Conservation (phyloP, 73 alveolate genomes). For the Durusdinium trenchii region DNA sequence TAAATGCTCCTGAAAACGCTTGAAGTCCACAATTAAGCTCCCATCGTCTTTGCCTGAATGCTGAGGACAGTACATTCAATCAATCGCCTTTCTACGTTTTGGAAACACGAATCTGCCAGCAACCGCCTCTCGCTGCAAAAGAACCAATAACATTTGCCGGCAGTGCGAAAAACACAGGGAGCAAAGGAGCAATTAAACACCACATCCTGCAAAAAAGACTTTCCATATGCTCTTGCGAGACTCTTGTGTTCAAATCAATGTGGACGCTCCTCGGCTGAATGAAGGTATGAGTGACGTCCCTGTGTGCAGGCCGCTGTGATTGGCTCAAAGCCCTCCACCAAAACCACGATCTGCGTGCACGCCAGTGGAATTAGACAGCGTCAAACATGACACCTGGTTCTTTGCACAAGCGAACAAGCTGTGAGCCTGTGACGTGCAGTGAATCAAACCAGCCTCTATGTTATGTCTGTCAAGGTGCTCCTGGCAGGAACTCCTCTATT, state of each 20-base stretch:
- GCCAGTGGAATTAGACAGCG: neutral
- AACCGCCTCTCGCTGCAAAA: neutral
- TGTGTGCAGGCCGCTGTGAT: slow-evolving; percentile 83
- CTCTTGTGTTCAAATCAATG: neutral
- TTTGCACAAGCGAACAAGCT: neutral
- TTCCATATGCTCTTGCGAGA: neutral
- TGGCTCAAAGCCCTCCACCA: slow-evolving; percentile 92
- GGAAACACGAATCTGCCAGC: neutral
- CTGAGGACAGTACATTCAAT: neutral
- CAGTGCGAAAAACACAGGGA: slow-evolving; percentile 67
- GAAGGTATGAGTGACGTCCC: slow-evolving; percentile 61
- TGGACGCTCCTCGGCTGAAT: slow-evolving; percentile 5
- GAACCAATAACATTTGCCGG: neutral
- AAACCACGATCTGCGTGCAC: slow-evolving; percentile 39
- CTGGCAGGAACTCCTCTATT: no score
- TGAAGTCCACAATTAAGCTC: slow-evolving; percentile 65
- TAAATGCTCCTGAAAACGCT: slow-evolving; percentile 81
- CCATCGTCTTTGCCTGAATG: slow-evolving; percentile 47
- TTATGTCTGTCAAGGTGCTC: no score
- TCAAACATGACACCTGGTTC: no score
- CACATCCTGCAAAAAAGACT: neutral
- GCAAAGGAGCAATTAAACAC: slow-evolving; percentile 79
- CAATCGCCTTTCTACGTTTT: neutral
- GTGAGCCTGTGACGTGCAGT: neutral
- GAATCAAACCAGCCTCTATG: no score